Evolutionary conservation across 1,284 basidiomycete genomes (phyloP).

Genomic region (Mycena citricolor): DNA sequence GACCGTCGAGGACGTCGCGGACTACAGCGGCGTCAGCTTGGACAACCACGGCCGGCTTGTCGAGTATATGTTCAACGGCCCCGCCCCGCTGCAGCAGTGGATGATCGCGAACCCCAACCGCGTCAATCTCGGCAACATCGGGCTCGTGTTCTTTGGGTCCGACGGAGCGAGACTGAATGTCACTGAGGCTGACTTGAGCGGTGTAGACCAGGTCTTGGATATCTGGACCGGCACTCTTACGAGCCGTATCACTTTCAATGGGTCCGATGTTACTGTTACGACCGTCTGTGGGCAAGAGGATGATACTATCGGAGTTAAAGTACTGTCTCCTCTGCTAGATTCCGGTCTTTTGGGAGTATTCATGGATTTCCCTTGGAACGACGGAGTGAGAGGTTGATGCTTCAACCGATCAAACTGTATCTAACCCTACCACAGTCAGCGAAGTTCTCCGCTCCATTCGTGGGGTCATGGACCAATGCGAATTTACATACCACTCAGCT

Average conservation of each 20-base stretch:
- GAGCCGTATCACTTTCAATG: slow-evolving; percentile 44
- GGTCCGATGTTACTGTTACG: slow-evolving; percentile 37
- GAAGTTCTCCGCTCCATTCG: slow-evolving; percentile 60
- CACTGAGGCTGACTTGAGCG: slow-evolving; percentile 39
- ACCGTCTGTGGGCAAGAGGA: slow-evolving; percentile 42
- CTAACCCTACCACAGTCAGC: slow-evolving; percentile 2
- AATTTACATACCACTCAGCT: slow-evolving; percentile 48
- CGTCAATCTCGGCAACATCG: slow-evolving; percentile 52
- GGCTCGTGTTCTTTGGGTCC: slow-evolving; percentile 43
- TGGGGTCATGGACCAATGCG: slow-evolving; percentile 49
- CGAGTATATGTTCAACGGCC: slow-evolving; percentile 53
- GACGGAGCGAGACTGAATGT: slow-evolving; percentile 34
- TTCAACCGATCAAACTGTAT: neutral
- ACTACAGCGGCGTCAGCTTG: slow-evolving; percentile 51
- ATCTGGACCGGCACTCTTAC: slow-evolving; percentile 55
- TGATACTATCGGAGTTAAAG: slow-evolving; percentile 41
- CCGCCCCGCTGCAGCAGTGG: slow-evolving; percentile 51
- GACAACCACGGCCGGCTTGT: slow-evolving; percentile 50
- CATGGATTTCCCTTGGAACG: slow-evolving; percentile 65
- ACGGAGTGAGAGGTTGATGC: slow-evolving; percentile 36
- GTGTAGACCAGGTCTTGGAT: slow-evolving; percentile 45
- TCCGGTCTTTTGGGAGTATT: slow-evolving; percentile 47
- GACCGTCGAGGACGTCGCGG: slow-evolving; percentile 44
- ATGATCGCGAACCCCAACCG: slow-evolving; percentile 59
- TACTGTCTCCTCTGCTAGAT: slow-evolving; percentile 42